A percentile compares a stretch with the other conserved stretches of the same genome.
phyloP scores from a whole-genome alignment of 176 grass and related monocot genomes.

The Hordeum marinum region DNA sequence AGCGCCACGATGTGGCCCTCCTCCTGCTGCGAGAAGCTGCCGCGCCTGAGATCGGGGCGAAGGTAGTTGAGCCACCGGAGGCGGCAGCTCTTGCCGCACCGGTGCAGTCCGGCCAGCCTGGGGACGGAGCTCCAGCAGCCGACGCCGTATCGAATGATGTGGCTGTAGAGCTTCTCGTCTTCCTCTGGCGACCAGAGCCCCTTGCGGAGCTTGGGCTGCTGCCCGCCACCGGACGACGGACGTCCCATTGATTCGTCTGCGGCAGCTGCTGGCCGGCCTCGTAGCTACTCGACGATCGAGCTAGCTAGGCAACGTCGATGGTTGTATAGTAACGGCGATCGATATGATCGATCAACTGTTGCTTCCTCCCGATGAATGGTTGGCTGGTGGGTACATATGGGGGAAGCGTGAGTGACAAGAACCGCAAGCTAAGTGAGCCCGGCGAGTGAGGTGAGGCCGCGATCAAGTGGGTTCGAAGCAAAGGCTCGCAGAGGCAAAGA shows the following conservation, averaged over 20 bases:
- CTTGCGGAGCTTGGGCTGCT: slow-evolving; percentile 77
- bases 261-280: too few relatives aligned
- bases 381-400: neutral
- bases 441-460: too few relatives aligned
- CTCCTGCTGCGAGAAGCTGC: neutral
- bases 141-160: slow-evolving; percentile 82
- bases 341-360: too few relatives aligned
- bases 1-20: slow-evolving; percentile 1
- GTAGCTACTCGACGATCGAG: too few relatives aligned
- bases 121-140: slow-evolving; percentile 88
- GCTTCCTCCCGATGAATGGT: too few relatives aligned
- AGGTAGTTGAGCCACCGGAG: slow-evolving; percentile 10
- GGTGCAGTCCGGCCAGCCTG: slow-evolving; percentile 45
- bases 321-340: too few relatives aligned
- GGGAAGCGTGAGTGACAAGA: too few relatives aligned
- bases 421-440: too few relatives aligned
- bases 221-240: slow-evolving; percentile 21
- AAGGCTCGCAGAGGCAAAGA: neutral
- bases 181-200: slow-evolving; percentile 86
- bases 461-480: neutral
- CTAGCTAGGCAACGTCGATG: too few relatives aligned
- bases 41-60: neutral
- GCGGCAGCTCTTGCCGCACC: slow-evolving; percentile 7
- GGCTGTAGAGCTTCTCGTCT: slow-evolving; percentile 89
- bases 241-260: slow-evolving; percentile 38